Base-by-base conservation (phyloP, 306 rosid species). In the Ammopiptanthus mongolicus region DNA sequence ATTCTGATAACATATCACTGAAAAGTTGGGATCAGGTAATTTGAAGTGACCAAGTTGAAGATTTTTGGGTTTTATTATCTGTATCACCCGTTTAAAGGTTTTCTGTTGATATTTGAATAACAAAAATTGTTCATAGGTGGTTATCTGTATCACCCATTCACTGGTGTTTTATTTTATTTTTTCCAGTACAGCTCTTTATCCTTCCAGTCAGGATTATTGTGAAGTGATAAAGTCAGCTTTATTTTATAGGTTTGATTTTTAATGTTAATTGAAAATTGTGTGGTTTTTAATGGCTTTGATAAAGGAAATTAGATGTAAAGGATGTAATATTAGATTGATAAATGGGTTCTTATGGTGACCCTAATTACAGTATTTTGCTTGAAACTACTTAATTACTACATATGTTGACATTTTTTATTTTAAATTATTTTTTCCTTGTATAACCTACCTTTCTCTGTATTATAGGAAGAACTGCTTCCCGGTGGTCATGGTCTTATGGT, bases 401-500 rank as follows among this genome's bases (percentile, higher is more conserved):
- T 25, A 46, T 25, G 44, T 47, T 0, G 55, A 25, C 46, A 8
- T 41, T 15, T 44, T 15, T 53, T n/a, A 50, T 42, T 50, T 36
- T 29, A 6, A 15, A 28, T 53, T 18, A 3, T 17, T 5, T 60
- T 55, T 33, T 7, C 13, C 6, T 10, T 52, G 42, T n/a, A 48
- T 44, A 8, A 59, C 62, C 77, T 36, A 61, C 31, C 51, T 46
- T 72, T 29, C 44, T 68, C 69, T 56, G 44, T 47, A 13, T 33
- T 69, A 33, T 85, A 96, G 99, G 99, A 96, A 82, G 99, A 79
- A 55, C 82, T 96, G 73, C 96, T 92, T 65, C 99, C 99, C 76
- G 99, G 99, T 73, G 99, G 99, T 72, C 99, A 96, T 75, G 99
- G 99, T 65, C 96, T 96, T 31, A 96, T 96, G 99, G 92, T 92